Base-by-base conservation (phyloP, 1,284 basidiomycete species). In the Xerocomus amazonicus region DNA sequence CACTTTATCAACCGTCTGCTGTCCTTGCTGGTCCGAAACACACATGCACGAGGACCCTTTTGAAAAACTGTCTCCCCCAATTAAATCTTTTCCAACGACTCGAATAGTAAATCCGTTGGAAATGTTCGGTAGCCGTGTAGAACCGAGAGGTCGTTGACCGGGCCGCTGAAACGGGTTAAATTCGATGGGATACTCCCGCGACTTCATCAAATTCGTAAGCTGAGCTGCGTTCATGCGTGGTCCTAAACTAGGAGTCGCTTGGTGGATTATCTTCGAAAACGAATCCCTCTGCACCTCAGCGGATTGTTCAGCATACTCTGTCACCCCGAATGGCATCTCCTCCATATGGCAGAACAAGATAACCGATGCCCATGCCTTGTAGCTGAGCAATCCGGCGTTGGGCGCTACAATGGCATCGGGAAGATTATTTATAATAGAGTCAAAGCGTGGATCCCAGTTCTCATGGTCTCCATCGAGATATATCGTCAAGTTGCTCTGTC, bases 291-390 rank as follows among this genome's bases (percentile, higher is more conserved):
- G 68, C 26, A 58, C 54, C 55, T 73, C 72, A 2, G 62, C 60
- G 8, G 67, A 73, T 46, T 74, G 70, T 33, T 73, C 70, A 13
- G 68, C 63, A 29, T 74, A 74, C 44, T 76, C 73, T 1, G 73
- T 75, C 45, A 63, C 62, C 5, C 62, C 73, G 29, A 74, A 75
- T 4, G 74, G 72, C 34, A 65, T 58, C 9, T 56, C 51, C 27
- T 62, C 56, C 26, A 57, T 41, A 36, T 61, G 61, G 41, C 62
- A 65, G 9, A 64, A 59, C 28, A 64, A 36, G 41, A 74, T 61
- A 40, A 69, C 71, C 14, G 58, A 57, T 14, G 55, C 47, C 73
- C 72, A 75, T 16, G 58, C 52, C 2, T 40, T 52, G 56, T 74
- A 74, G 23, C 63, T 65, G 27, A 60, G 60, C 16, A 73, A 56